Evolutionary conservation across 768 basidiomycete species (phyloP), one percentile per base, ranked within the genome.

Genomic region (Trametes sanguinea): DNA sequence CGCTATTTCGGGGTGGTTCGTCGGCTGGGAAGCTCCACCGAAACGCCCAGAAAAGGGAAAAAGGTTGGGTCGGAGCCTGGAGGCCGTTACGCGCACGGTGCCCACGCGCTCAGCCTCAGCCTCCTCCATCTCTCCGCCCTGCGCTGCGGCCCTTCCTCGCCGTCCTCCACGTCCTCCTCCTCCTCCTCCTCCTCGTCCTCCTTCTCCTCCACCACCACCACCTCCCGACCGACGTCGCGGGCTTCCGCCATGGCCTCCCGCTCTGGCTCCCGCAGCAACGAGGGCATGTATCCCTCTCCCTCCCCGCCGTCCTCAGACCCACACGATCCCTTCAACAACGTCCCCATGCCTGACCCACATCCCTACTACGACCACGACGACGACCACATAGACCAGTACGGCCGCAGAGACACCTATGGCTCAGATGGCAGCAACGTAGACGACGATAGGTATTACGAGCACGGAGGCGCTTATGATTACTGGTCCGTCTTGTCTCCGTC

Each of bases 331-430:
- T 91, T 89, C 75, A 79, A 76, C 51, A 72, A 76, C 65, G 75
- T 71, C 61, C 65, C 71, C 22, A 75, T 67, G 69, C 75, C 70
- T 65, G 72, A 70, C 39, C 71, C 69, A 66, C 74, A 70, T 64
- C 78, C 78, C 62, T 80, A 76, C 77, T 89, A 85, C 76, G 90
- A 92, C 80, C 85, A 85, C 71, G 89, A 91, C 68, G 87, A 86
- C 39, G 89, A 90, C 73, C 78, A 86, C 65, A 77, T 81, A 65
- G 89, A 90, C 67, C 80, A 78, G 65, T 80, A 64, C 48, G 81
- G 43, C 83, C 67, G 88, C 72, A 81, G 86, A 64, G 88, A 90
- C 72, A 64, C 76, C n/a, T 84, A 80, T 65, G 80, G 79, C 43
- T 91, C 90, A 0, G 90, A 90, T 74, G 80, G 81, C 73, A 89